phyloP scores from a whole-genome alignment of 345 rosid genomes.

The Combretum micranthum region DNA sequence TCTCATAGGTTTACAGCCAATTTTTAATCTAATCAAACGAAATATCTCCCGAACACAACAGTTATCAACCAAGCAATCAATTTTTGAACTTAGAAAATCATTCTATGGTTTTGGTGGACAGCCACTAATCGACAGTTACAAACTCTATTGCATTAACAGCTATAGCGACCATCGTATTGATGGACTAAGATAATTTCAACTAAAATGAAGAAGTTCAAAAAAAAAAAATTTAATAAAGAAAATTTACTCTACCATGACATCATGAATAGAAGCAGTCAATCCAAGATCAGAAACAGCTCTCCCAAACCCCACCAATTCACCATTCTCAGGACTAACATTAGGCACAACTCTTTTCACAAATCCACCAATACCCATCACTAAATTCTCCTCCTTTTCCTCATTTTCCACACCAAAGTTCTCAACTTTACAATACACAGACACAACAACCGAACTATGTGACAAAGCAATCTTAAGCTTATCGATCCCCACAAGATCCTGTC shows the following conservation, averaged over 20 bases:
- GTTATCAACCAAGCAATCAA: no score
- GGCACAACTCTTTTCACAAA: slow-evolving; percentile 37
- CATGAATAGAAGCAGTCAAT: slow-evolving; percentile 78
- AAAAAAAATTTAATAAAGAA: not conserved
- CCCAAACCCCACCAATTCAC: slow-evolving; percentile 70
- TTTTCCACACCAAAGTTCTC: slow-evolving; percentile 7
- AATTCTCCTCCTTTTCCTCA: slow-evolving; percentile 8
- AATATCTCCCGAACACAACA: no score
- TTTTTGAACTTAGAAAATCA: no score
- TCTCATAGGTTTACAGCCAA: no score
- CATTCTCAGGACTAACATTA: slow-evolving; percentile 39
- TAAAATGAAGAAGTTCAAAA: no score
- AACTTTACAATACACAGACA: slow-evolving; percentile 66
- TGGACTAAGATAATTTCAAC: no score
- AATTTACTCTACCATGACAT: slow-evolving; percentile 51
- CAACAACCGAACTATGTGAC: slow-evolving; percentile 47
- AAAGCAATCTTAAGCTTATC: slow-evolving; percentile 63
- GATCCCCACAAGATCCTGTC: slow-evolving; percentile 28
- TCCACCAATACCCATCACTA: slow-evolving; percentile 25
- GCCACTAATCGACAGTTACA: no score
- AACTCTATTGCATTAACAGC: no score
- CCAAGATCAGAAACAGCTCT: slow-evolving; percentile 77
- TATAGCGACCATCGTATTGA: no score
- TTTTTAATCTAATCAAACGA: no score
- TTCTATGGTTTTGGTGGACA: no score